These are phyloP conservation scores for Fabrea salina DNA, from an alignment of 169 alveolate genomes.

Conservation along the genomic window DNA sequence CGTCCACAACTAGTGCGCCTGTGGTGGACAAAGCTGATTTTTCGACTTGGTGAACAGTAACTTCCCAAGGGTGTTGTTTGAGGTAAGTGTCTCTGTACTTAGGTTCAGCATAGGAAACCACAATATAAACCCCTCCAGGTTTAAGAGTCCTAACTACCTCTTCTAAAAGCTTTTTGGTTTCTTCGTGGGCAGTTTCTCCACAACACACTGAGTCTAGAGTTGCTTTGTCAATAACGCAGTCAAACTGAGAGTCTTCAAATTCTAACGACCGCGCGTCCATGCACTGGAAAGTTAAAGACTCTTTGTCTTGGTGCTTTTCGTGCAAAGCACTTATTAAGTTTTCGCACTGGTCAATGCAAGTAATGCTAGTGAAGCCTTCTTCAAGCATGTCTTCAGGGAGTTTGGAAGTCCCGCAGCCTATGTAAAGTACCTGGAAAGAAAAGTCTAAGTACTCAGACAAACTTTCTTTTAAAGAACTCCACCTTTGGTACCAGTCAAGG, in stretches of 20 bases:
- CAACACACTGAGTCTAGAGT: slow-evolving; percentile 88
- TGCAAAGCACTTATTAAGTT: slow-evolving; percentile 41
- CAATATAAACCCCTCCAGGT: slow-evolving; percentile 19
- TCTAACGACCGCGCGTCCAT: slow-evolving; percentile 84
- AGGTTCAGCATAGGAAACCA: slow-evolving; percentile 20
- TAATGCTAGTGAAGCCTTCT: slow-evolving; percentile 84
- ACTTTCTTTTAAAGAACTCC: slow-evolving; percentile 82
- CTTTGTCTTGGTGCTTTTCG: slow-evolving; percentile 53
- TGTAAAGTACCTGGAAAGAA: slow-evolving; percentile 70
- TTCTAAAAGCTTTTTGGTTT: slow-evolving; percentile 79
- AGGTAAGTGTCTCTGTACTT: slow-evolving; percentile 3
- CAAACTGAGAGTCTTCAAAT: slow-evolving; percentile 78
- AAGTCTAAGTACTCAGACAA: slow-evolving; percentile 75
- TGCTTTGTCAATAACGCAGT: slow-evolving; percentile 87
- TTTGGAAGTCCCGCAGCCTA: slow-evolving; percentile 91
- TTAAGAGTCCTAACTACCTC: slow-evolving; percentile 5
- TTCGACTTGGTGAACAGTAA: slow-evolving; percentile 48
- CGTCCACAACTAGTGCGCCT: slow-evolving; percentile 56
- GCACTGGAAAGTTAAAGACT: slow-evolving; percentile 52
- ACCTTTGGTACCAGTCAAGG: slow-evolving; percentile 92
- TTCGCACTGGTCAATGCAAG: slow-evolving; percentile 82
- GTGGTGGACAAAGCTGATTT: slow-evolving; percentile 60
- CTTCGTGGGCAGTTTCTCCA: slow-evolving; percentile 87
- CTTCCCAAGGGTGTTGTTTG: slow-evolving; percentile 50
- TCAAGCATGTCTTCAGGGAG: slow-evolving; percentile 89